Evolutionary conservation across 1,284 basidiomycete species (phyloP).

Genomic region (Naganishia liquefaciens): DNA sequence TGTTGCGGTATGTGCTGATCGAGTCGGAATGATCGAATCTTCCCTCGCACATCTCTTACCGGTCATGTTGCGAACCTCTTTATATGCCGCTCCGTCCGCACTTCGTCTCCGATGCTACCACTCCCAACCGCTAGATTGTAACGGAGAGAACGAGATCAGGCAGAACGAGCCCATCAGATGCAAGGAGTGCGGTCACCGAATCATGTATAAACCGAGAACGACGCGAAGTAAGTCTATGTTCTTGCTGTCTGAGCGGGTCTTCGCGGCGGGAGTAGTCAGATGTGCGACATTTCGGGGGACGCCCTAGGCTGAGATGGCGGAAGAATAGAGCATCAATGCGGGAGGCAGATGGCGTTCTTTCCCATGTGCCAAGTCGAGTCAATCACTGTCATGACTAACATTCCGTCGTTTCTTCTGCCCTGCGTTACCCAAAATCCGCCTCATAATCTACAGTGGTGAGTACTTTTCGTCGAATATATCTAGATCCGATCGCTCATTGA

Average conservation of each 20-base stretch:
- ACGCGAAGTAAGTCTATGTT: slow-evolving; percentile 75
- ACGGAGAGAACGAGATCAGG: slow-evolving; percentile 88
- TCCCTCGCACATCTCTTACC: not conserved
- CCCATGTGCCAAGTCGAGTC: too few relatives aligned
- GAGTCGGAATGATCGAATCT: not conserved
- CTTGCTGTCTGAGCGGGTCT: not conserved
- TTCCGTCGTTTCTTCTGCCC: slow-evolving; percentile 24
- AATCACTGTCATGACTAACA: not conserved
- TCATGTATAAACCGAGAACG: slow-evolving; percentile 99
- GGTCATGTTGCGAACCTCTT: not conserved
- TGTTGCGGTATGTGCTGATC: slow-evolving; percentile 24
- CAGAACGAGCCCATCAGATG: slow-evolving; percentile 94
- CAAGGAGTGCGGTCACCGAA: slow-evolving; percentile 93
- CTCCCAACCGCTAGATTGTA: slow-evolving; percentile 69
- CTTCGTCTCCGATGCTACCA: slow-evolving; percentile 21
- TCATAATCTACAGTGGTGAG: slow-evolving; percentile 7
- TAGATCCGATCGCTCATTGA: slow-evolving; percentile 42
- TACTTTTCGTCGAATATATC: not conserved
- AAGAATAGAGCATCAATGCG: too few relatives aligned
- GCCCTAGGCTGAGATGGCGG: too few relatives aligned
- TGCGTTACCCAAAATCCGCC: slow-evolving; percentile 16
- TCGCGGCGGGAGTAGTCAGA: not conserved
- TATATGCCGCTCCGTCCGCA: slow-evolving; percentile 1
- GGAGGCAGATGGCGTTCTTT: too few relatives aligned
- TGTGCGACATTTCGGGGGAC: not conserved